phyloP scores from a whole-genome alignment of 192 early-diverging fungal genomes.

The Obelidium mucronatum region DNA sequence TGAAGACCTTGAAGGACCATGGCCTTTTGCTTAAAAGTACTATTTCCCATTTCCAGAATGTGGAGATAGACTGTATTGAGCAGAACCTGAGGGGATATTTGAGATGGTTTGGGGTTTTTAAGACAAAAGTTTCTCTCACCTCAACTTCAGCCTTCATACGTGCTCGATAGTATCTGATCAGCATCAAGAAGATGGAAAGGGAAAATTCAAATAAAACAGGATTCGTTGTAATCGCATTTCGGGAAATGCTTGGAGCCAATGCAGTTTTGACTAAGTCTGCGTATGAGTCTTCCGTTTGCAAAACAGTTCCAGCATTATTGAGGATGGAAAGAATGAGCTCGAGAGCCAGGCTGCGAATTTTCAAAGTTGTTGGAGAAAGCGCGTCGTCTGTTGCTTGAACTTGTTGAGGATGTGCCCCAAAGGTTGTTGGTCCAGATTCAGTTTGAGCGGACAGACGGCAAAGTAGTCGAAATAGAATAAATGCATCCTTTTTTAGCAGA shows the following conservation, averaged over 20 bases:
- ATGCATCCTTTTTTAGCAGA: conserved; percentile 59
- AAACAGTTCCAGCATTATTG: conserved; percentile 56
- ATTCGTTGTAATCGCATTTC: conserved; percentile 63
- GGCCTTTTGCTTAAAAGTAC: conserved; percentile 61
- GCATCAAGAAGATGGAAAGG: conserved; percentile 62
- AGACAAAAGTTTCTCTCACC: conserved; percentile 8
- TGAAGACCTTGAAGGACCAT: conserved; percentile 61
- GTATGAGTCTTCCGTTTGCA: conserved; percentile 57
- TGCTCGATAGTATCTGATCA: conserved; percentile 56
- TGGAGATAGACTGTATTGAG: conserved; percentile 64
- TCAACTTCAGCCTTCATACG: conserved; percentile 65
- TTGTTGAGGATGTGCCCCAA: conserved; percentile 12
- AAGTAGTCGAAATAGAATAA: conserved; percentile 59
- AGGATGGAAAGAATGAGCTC: conserved; percentile 65
- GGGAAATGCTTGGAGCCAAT: conserved; percentile 57
- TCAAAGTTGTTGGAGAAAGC: conserved; percentile 37
- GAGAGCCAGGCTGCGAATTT: conserved; percentile 55
- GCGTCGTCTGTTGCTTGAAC: conserved; percentile 41
- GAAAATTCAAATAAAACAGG: conserved; percentile 66
- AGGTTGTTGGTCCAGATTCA: conserved; percentile 39
- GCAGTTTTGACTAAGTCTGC: conserved; percentile 46
- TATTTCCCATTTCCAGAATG: conserved; percentile 69
- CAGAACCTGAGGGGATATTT: conserved; percentile 37
- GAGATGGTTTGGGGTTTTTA: not conserved
- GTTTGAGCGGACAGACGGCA: conserved; percentile 57